phyloP scores from a whole-genome alignment of 108 stramenopile genomes.

The Phaeodactylum tricornutum region DNA sequence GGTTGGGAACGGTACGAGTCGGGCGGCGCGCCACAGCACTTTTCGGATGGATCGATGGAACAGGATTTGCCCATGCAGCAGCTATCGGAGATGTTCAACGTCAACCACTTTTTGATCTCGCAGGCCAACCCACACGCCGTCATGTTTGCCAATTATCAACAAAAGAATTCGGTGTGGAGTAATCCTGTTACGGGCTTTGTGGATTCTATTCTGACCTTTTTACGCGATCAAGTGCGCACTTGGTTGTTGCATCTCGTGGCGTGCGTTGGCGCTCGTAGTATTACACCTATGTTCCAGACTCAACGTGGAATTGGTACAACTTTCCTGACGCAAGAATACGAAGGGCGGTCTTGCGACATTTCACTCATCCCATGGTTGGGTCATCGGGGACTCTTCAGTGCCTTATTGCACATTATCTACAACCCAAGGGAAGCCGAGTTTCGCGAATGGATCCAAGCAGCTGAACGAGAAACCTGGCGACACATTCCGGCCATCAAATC shows the following conservation, averaged over 20 bases:
- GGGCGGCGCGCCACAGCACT: conserved; percentile 29
- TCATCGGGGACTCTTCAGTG: conserved; percentile 67
- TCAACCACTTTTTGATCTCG: conserved; percentile 96
- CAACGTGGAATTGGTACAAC: conserved; percentile 56
- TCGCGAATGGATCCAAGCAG: conserved; percentile 63
- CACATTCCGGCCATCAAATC: conserved; percentile 80
- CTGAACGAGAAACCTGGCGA: conserved; percentile 84
- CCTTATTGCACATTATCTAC: conserved; percentile 72
- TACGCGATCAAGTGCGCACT: conserved; percentile 75
- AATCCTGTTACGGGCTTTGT: conserved; percentile 67
- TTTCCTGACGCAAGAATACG: conserved; percentile 90
- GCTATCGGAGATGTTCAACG: conserved; percentile 98
- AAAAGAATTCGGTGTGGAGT: conserved; percentile 63
- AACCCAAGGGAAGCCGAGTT: conserved; percentile 86
- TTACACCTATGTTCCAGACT: conserved; percentile 76
- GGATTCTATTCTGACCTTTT: conserved; percentile 71
- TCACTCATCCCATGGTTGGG: conserved; percentile 90
- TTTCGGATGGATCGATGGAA: conserved; percentile 87
- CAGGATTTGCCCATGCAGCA: conserved; percentile 96
- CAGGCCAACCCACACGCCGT: conserved; percentile 94
- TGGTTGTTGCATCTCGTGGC: conserved; percentile 80
- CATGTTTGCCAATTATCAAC: conserved; percentile 78
- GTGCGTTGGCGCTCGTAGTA: conserved; percentile 62
- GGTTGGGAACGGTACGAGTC: conserved; percentile 82
- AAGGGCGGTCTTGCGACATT: conserved; percentile 92